Conservation (phyloP, 352 stramenopile species). For the Elongisporangium undulatum region DNA sequence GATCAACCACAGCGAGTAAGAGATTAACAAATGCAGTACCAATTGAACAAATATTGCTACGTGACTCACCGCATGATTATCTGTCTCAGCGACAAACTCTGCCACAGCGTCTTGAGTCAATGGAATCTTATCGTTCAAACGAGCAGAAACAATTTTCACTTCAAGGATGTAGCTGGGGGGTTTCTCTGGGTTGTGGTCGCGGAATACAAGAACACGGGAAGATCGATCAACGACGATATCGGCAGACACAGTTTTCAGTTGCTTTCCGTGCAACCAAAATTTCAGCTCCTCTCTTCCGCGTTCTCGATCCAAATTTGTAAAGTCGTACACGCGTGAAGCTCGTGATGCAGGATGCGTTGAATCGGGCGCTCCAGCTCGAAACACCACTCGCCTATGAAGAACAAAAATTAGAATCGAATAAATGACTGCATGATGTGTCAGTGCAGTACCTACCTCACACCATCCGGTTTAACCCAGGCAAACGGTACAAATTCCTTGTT, state of each 20-base stretch:
- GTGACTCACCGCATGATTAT: constrained; percentile 51
- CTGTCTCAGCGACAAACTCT: constrained; percentile 57
- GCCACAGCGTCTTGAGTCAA: constrained; percentile 53
- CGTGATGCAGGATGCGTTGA: constrained; percentile 16
- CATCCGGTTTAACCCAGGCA: constrained; percentile 75
- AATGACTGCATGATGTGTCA: neutral
- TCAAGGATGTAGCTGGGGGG: constrained; percentile 71
- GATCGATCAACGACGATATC: constrained; percentile 78
- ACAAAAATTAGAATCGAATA: constrained; percentile 1
- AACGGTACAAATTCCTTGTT: constrained; percentile 75
- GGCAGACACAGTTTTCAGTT: constrained; percentile 56
- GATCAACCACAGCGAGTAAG: neutral
- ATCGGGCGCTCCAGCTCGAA: constrained; percentile 31
- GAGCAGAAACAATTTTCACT: constrained; percentile 79
- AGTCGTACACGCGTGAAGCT: constrained; percentile 77
- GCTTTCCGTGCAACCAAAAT: constrained; percentile 68
- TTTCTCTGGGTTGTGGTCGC: constrained; percentile 48
- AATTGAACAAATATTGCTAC: neutral
- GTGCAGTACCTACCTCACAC: constrained; percentile 41
- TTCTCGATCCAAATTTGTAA: constrained; percentile 78
- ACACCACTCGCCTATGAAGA: constrained; percentile 59
- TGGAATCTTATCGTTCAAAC: constrained; percentile 57
- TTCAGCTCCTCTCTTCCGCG: constrained; percentile 66
- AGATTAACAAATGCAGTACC: neutral
- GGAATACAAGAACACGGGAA: constrained; percentile 78